These are phyloP conservation scores for Amanita rimosa DNA, from an alignment of 768 basidiomycete genomes.

Conservation along the genomic window DNA sequence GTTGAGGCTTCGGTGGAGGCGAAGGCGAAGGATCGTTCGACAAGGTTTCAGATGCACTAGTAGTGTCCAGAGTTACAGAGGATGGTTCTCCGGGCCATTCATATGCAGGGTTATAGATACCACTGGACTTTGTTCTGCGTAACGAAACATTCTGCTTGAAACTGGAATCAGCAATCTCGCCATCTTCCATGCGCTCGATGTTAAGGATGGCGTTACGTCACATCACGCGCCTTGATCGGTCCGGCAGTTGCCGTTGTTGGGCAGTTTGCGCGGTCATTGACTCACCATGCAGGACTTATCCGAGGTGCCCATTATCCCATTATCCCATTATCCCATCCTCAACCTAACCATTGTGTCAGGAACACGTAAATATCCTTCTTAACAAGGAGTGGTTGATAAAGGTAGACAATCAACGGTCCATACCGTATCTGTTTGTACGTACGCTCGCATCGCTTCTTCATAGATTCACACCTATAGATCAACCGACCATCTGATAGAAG, in stretches of 20 bases:
- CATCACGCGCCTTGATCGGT: too few species aligned
- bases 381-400: slow-evolving; percentile 70
- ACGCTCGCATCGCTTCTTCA: neutral
- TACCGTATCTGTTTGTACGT: slow-evolving; percentile 66
- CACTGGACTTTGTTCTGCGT: slow-evolving; percentile 10
- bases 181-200: slow-evolving; percentile 15
- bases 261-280: too few species aligned
- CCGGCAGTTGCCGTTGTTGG: neutral
- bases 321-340: neutral
- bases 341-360: slow-evolving; percentile 24
- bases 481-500: slow-evolving; percentile 35
- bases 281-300: slow-evolving; percentile 35
- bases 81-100: slow-evolving; percentile 43
- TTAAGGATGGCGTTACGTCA: neutral
- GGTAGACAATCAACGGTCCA: slow-evolving; percentile 44
- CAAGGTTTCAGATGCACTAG: slow-evolving; percentile 4
- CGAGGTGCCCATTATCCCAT: slow-evolving; percentile 22
- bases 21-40: slow-evolving; percentile 1
- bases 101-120: slow-evolving; percentile 35
- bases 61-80: slow-evolving; percentile 13
- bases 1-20: slow-evolving; percentile 8
- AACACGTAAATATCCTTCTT: slow-evolving; percentile 42
- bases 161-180: slow-evolving; percentile 15
- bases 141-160: too few species aligned
- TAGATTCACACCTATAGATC: neutral